Base-by-base conservation (phyloP, 202 grass and related monocot species). In the Brachypodium distachyon region DNA sequence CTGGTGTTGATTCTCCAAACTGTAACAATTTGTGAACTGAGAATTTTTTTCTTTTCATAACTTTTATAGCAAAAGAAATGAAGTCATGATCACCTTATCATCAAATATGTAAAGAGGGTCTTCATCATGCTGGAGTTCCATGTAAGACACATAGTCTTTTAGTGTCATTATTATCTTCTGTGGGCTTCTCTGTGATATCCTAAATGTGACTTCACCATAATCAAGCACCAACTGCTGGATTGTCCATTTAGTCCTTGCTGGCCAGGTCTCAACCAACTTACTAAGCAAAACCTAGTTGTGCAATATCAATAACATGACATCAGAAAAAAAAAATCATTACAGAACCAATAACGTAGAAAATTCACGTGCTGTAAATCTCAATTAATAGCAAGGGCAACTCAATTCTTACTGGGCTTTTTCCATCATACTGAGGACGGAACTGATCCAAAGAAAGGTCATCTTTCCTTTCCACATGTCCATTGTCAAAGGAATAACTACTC, bases 71-170 rank as follows among this genome's bases (percentile, higher is more conserved):
- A 55, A 76, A 40, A 16, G 47, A 84, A 84, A 78, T 49, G 28
- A 71, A 81, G 38, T 59, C 54, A 51, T 55, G 21, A 59, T 47
- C 50, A 98, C 91, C 85, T 98, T 95, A 46, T 98, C 91, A 48
- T 95, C 91, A 88, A 98, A 98, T 52, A 98, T 94, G 79, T 98
- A 98, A 41, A 98, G 87, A 67, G 95, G 95, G 54, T 98, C 95
- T 90, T 98, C 95, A 9, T 98, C 95, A 85, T 92, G 95, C 77
- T 98, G 95, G 58, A 81, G 65, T 83, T 98, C 73, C 85, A 98
- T 92, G 87, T 98, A 98, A 43, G 87, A 95, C 71, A 92, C 80
- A 88, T 98, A 98, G 76, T 98, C 89, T 55, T 88, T 90, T 60
- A 98, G 74, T 86, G 90, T 98, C 95, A 98, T 98, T 67, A 48